phyloP scores from a whole-genome alignment of 2,329 filamentous ascomycete species.

The Fusarium citri region DNA sequence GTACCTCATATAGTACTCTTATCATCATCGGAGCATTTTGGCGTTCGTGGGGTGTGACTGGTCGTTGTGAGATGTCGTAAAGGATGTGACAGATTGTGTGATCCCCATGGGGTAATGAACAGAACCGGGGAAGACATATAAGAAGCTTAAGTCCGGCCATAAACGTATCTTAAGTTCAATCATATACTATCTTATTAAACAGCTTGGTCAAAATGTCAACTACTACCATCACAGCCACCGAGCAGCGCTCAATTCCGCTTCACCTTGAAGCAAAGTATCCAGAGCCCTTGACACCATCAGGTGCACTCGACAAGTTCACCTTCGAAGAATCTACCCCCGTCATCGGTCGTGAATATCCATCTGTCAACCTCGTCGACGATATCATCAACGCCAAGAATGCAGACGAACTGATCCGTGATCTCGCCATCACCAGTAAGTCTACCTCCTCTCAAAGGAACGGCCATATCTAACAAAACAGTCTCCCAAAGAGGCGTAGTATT shows the following conservation, averaged over 20 bases:
- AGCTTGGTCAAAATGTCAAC: constrained; percentile 2
- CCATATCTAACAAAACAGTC: constrained; percentile 54
- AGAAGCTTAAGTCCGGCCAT: neutral
- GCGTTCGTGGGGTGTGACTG: neutral
- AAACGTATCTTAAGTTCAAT: accelerated
- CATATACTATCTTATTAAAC: no score
- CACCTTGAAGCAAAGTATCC: constrained; percentile 5
- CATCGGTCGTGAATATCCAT: constrained; percentile 66
- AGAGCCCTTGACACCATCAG: constrained; percentile 2
- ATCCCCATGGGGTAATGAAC: neutral
- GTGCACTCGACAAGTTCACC: constrained; percentile 45
- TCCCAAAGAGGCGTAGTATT: constrained; percentile 74
- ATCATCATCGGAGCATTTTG: neutral
- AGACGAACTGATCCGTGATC: constrained; percentile 67
- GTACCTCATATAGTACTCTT: neutral
- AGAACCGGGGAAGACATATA: neutral
- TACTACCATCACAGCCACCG: neutral
- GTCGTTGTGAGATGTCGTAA: constrained; percentile 4
- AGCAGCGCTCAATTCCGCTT: constrained; percentile 17
- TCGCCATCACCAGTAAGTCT: constrained; percentile 68
- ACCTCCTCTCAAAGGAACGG: accelerated
- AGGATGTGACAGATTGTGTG: constrained; percentile 8
- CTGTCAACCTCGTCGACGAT: constrained; percentile 62
- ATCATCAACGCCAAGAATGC: constrained; percentile 59
- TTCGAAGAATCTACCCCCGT: constrained; percentile 54